Evolutionary conservation across 129 eudicot genomes (phyloP), one percentile per base, ranked within the genome.

Genomic region (Rutidosis leptorrhynchoides): DNA sequence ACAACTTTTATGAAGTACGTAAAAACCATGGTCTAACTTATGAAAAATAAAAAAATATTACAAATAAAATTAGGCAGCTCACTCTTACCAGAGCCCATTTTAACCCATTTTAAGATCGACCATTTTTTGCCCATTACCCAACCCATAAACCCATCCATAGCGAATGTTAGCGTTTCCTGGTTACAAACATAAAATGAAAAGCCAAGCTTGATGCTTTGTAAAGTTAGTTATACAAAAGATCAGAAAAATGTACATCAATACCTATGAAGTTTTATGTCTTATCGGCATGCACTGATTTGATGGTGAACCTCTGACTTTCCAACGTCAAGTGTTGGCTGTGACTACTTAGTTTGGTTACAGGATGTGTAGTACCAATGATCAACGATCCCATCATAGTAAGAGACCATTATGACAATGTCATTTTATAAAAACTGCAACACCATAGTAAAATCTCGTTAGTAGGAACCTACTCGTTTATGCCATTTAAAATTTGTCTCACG

Each of bases 301-400:
- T 89, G 96, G 57, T 89, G 94, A 35, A 89, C 61, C 73, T 85
- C 82, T 12, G 96, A 88, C 40, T 79, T 85, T 27, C 68, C n/a
- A 58, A 81, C 79, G 70, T 89, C 96, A 16, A 89, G 90, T 45
- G 82, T 94, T 10, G 96, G 96, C 68, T 89, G 96, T 26, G 96
- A 87, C 97, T 94, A 87, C 74, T 91, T 91, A 3, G 97, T 84
- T 85, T 91, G 97, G 74, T 83, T 85, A 60, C 51, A 45, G 52
- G 93, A 72, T 72, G 84, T 58, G 55, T 64, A n/a, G n/a, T n/a
- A n/a, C 97, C 97, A 91, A 70, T 81, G 83, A 74, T 87, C 90
- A 73, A 91, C 85, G 25, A 76, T 58, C 3, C 87, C 90, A 71
- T 91, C 97, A 15, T 87, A 90, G 75, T 90, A 96, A 29, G 87